phyloP scores from a whole-genome alignment of 2,329 filamentous ascomycete species.

The Ceratocystiopsis sp. region DNA sequence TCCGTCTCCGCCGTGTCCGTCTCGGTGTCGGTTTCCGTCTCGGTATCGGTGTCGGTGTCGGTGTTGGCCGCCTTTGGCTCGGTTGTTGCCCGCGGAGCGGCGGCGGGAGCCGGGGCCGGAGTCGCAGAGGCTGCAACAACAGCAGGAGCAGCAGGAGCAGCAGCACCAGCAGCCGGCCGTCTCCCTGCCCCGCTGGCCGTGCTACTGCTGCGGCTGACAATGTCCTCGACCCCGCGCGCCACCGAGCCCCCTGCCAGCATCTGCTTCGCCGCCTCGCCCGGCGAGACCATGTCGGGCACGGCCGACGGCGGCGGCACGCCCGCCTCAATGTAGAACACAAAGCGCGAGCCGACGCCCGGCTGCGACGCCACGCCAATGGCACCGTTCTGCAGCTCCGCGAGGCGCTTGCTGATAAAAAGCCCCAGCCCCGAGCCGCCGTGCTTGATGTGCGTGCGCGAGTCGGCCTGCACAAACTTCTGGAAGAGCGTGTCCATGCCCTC shows the following conservation, averaged over 20 bases:
- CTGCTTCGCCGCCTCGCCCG: conserved; percentile 6
- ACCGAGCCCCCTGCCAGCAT: neutral
- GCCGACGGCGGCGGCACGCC: conserved; percentile 24
- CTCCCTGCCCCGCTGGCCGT: too few relatives aligned
- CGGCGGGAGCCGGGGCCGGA: too few relatives aligned
- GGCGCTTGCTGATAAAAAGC: conserved; percentile 59
- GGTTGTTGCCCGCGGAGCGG: too few relatives aligned
- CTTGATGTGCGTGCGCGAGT: conserved; percentile 56
- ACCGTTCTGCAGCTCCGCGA: conserved; percentile 69
- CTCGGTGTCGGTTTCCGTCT: too few relatives aligned
- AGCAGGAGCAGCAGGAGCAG: too few relatives aligned
- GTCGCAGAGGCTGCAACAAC: too few relatives aligned
- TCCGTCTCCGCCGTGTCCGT: too few relatives aligned
- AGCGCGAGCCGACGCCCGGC: conserved; percentile 53
- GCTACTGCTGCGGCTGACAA: too few relatives aligned
- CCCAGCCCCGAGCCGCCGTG: conserved; percentile 68
- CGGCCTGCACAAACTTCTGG: conserved; percentile 63
- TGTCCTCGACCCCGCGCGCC: too few relatives aligned
- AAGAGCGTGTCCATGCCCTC: conserved; percentile 61
- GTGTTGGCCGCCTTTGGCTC: too few relatives aligned
- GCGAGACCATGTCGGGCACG: conserved; percentile 19
- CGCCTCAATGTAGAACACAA: conserved; percentile 57
- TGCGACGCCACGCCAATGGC: conserved; percentile 60
- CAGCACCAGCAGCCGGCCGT: too few relatives aligned
- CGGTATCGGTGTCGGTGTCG: too few relatives aligned